Evolutionary conservation across 805 yeast species (phyloP), one percentile per base, ranked within the genome.

Genomic region (Saccharomycopsis capsularis): DNA sequence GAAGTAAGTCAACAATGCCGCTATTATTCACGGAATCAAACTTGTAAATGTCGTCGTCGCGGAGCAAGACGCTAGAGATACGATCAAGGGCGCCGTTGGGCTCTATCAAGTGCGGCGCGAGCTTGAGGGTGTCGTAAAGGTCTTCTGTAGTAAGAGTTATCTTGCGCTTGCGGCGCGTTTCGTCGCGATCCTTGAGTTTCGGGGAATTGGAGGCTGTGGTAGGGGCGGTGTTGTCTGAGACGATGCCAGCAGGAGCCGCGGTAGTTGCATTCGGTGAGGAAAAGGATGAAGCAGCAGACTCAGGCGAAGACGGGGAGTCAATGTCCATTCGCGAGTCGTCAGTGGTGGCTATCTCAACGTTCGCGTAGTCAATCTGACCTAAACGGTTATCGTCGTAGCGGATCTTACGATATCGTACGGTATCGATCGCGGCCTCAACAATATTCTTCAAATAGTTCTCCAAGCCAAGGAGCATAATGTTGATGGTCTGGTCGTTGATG

Each of bases 391-490:
- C 65, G 19, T 68, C 66, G 45, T 67, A 66, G 50, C 72, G 75
- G 41, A 70, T 68, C 55, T 73, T 74, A 44, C 89, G 67, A 57
- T 78, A 79, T 52, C 82, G 74, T 4, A 82, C 83, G 2, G 81
- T 75, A 59, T 85, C 95, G 40, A 87, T 75, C 2, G 88, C 79
- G 55, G 78, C 76, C 58, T 87, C 93, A 4, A 91, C 65, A 9
- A 90, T 68, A 51, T 79, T 77, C 57, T 82, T 85, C 55, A 93
- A 65, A 65, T 89, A 91, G 30, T 76, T 71, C 60, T 91, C 97
- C 39, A 93, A 68, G 0, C 96, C 97, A n/a, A 85, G 64, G 21
- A 81, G 68, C 54, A 90, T 62, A 18, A 93, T 68, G 48, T 89
- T 95, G n/a, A 85, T 76, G 4, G 84, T 85, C 19, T 79, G 81